Evolutionary conservation across 306 rosid genomes (phyloP), one percentile per base, ranked within the genome.

Genomic region (Luffa aegyptiaca): DNA sequence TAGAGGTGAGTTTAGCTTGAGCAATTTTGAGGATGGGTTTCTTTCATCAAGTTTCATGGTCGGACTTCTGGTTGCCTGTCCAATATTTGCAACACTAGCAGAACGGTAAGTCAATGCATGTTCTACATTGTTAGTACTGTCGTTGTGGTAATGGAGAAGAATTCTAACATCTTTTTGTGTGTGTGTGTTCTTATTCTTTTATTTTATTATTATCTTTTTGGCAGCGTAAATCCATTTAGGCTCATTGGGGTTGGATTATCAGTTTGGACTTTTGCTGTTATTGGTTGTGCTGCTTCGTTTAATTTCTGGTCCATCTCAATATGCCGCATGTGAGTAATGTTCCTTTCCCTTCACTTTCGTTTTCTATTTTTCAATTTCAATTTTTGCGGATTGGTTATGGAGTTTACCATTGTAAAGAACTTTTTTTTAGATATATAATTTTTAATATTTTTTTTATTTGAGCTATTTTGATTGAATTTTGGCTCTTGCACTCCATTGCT

Each of bases 171-270:
- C 31, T 26, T 26, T 17, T 26, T 2, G 3, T 36, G 45, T 2
- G 8, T 37, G 26, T 33, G 37, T 17, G 2, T 48, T 31, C 75
- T 51, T 49, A 52, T 14, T 37, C 20, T 6, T 56, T 55, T 71
- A 70, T 48, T 5, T 44, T 78, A 16, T 20, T 18, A 4, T 76
- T 76, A n/a, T 82, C 76, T 36, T n/a, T 45, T 74, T 81, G 83
- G 89, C 93, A 95, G 98, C 82, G 86, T 91, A 77, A 92, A 89
- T 83, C 96, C 98, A 11, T 95, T 95, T 83, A 89, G 97, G 85
- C 97, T 95, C 82, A 95, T 95, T 81, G 97, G 97, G 79, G 92
- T 92, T 85, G 98, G 98, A 80, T 87, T 95, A 86, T 89, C 97
- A 78, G 91, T 92, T 79, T 95, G 98, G 98, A 91, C 98, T 53